Evolutionary conservation across 1,139 yeast species (phyloP), one percentile per base, ranked within the genome.

Genomic region (Candida pseudocylindracea): DNA sequence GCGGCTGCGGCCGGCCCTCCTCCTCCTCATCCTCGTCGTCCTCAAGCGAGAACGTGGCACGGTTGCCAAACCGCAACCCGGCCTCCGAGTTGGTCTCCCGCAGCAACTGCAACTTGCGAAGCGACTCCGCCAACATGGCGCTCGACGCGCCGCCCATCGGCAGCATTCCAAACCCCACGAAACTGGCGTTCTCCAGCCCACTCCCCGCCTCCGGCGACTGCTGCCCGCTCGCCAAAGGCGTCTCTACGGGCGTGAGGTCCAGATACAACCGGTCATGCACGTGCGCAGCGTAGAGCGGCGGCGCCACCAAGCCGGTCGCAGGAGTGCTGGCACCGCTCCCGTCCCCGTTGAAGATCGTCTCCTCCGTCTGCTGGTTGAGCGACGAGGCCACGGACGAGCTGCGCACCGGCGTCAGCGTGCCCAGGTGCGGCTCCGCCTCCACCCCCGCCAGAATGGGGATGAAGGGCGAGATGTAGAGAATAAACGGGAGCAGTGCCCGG

Each of bases 211-310:
- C 33, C 73, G 73, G 1, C 72, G 65, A 8, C 56, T 54, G 8
- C 66, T 42, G 1, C 75, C 79, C 9, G 73, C 64, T 15, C 7
- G 51, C 49, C 2, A 53, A 37, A 2, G 81, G 79, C 1, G 76
- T 60, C 27, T 69, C 74, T 8, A 57, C 42, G 1, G 72, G 66
- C 2, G 73, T 62, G 4, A 72, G 58, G 36, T 76, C 93, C 28
- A 66, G 60, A 85, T 85, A 85, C 29, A 88, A 54, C 36, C 83
- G 56, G 50, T 88, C 98, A 50, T 79, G 83, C 28, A 83, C 68
- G 48, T 81, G 93, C 38, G 64, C 71, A 39, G 73, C 83, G 46
- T 88, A 88, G 38, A 76, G 63, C 26, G 98, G 98, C 3, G 96
- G 96, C 0, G 95, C 93, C 50, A 72, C 60, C 30, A 68, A 51